Evolutionary conservation across 306 rosid species (phyloP), one percentile per base, ranked within the genome.

Genomic region (Begonia peltatifolia): DNA sequence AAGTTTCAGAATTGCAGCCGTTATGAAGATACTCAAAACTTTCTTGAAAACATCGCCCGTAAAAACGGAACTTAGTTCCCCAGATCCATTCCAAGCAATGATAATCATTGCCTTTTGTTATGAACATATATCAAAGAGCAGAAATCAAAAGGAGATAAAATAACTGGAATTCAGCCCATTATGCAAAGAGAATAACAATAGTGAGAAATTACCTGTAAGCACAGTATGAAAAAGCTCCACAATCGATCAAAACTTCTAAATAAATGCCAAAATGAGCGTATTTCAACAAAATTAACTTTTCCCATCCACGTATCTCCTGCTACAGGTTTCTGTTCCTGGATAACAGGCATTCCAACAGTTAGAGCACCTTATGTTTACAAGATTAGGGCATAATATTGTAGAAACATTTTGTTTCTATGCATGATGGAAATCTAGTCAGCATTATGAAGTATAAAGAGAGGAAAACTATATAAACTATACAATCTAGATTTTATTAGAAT

Each of bases 211-310:
- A 90, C 97, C 94, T 90, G 97, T 65, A 90, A 80, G 73, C 74
- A 66, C 65, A 90, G 64, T 53, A 90, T 85, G 69, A 68, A 90
- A 64, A 90, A 85, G 84, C 81, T 83, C 95, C 97, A 90, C 95
- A 90, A 82, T 67, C 95, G 80, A 63, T 90, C 94, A 63, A 90
- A 90, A 66, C 95, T 90, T 75, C 97, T 78, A 75, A 90, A 83
- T 52, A 90, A 53, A 67, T 90, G 97, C 84, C 90, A 78, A 80
- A 70, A 90, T 54, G 97, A 62, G 69, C 95, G 97, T 59, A 85
- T 80, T 71, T 90, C 97, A 9, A 90, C 95, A 79, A 85, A 90
- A 55, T 90, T 78, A 57, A 70, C 56, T 76, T 90, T 90, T 43
- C 95, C 95, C 58, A 71, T 72, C 97, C 95, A 85, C 63, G 62